Evolutionary conservation across 73 alveolate genomes (phyloP).

Genomic region (Durusdinium trenchii): DNA sequence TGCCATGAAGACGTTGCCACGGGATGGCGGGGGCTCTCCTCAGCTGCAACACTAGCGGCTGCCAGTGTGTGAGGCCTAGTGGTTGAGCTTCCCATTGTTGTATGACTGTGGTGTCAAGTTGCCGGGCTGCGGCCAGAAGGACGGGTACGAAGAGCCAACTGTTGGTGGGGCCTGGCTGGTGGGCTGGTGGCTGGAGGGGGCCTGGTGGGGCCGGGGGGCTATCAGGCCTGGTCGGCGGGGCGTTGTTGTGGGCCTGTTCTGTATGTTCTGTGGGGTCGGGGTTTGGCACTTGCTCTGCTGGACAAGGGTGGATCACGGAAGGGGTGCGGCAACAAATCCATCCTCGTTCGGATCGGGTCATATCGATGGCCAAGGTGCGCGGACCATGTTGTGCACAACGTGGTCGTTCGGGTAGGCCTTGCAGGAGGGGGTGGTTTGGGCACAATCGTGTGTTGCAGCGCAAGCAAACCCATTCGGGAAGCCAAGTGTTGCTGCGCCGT

Average conservation of each 20-base stretch:
- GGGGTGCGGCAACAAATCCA: neutral
- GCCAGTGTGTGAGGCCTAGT: neutral
- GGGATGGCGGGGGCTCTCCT: constrained; percentile 3
- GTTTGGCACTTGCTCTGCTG: neutral
- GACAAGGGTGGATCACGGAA: neutral
- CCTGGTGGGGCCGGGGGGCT: neutral
- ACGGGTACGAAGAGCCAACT: neutral
- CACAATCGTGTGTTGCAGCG: constrained; percentile 7
- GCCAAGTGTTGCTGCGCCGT: neutral
- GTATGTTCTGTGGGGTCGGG: neutral
- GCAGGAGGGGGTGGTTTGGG: neutral
- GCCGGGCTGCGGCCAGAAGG: neutral
- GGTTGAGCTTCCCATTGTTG: neutral
- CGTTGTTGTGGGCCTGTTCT: neutral
- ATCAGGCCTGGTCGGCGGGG: neutral
- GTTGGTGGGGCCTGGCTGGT: neutral
- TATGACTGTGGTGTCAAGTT: neutral
- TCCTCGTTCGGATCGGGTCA: neutral
- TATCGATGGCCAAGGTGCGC: neutral
- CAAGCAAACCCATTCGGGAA: constrained; percentile 51
- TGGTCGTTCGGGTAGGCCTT: neutral
- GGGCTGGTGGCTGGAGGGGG: neutral
- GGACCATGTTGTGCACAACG: neutral
- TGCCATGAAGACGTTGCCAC: neutral
- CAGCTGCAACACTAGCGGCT: neutral